Evolutionary conservation across 768 basidiomycete genomes (phyloP).

Genomic region (Termitomyces sp.): DNA sequence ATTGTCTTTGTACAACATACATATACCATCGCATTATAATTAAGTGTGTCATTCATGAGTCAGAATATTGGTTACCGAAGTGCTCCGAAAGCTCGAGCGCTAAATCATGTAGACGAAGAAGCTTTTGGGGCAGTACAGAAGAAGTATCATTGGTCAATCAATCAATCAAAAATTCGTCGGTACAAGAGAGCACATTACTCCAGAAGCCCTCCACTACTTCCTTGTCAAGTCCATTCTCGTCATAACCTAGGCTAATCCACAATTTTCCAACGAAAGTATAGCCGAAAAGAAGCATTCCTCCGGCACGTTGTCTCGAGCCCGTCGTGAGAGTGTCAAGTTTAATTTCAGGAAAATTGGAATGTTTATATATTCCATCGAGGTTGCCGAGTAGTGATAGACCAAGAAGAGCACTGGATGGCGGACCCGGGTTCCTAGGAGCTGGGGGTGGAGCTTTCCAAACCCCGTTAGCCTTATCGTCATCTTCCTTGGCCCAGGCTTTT

Average conservation of each 20-base stretch:
- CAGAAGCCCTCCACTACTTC: slow-evolving; percentile 64
- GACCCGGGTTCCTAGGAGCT: slow-evolving; percentile 15
- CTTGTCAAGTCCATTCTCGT: slow-evolving; percentile 68
- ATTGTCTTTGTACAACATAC: neutral
- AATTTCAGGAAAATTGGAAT: slow-evolving; percentile 52
- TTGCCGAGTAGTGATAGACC: slow-evolving; percentile 85
- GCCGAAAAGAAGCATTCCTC: slow-evolving; percentile 80
- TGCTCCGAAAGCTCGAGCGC: neutral
- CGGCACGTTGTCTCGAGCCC: slow-evolving; percentile 74
- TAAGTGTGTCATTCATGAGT: no score
- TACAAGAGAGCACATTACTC: slow-evolving; percentile 48
- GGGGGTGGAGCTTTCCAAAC: slow-evolving; percentile 30
- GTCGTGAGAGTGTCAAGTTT: slow-evolving; percentile 74
- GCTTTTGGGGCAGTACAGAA: neutral
- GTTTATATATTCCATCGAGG: slow-evolving; percentile 77
- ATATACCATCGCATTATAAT: no score
- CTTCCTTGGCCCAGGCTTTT: slow-evolving; percentile 68
- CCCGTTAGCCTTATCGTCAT: slow-evolving; percentile 58
- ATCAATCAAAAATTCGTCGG: slow-evolving; percentile 52
- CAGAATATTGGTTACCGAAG: neutral
- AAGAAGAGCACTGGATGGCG: slow-evolving; percentile 61
- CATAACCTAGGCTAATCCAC: slow-evolving; percentile 80
- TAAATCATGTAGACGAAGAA: neutral
- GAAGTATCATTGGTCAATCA: slow-evolving; percentile 1
- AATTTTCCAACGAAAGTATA: slow-evolving; percentile 73